A percentile compares a stretch with the other conserved stretches of the same genome.
These are phyloP conservation scores for Fraxinus latifolia DNA, from an alignment of 305 asterid genomes.

Conservation along the genomic window DNA sequence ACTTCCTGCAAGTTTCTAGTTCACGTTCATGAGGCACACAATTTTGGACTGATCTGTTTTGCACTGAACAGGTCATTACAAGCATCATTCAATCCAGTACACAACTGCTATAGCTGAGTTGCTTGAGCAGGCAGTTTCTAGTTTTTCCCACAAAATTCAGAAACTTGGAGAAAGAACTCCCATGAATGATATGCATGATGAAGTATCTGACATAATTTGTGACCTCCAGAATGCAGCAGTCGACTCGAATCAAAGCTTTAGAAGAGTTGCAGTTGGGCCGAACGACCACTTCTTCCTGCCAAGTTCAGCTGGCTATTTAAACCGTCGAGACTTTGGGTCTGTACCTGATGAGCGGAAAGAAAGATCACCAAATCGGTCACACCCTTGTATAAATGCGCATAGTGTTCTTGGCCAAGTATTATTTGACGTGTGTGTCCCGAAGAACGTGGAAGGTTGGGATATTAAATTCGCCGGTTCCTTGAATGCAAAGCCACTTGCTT, in stretches of 20 bases:
- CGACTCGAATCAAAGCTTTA: slow-evolving; percentile 72
- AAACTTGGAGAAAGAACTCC: slow-evolving; percentile 52
- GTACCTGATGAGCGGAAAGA: slow-evolving; percentile 54
- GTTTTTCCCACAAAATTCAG: slow-evolving; percentile 55
- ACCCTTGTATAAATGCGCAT: slow-evolving; percentile 62
- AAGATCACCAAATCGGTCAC: slow-evolving; percentile 40
- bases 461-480: slow-evolving; percentile 64
- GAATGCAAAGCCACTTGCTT: slow-evolving; percentile 67
- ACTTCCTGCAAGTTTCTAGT: not conserved
- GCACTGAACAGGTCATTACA: slow-evolving; percentile 49
- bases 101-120: slow-evolving; percentile 52
- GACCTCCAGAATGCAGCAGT: slow-evolving; percentile 93
- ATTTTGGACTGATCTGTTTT: not conserved
- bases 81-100: slow-evolving; percentile 47
- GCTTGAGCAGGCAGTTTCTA: slow-evolving; percentile 57
- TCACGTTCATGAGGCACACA: not conserved
- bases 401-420: slow-evolving; percentile 79
- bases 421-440: slow-evolving; percentile 82
- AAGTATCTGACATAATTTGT: slow-evolving; percentile 61
- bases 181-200: slow-evolving; percentile 53
- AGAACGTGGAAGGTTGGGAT: slow-evolving; percentile 91
- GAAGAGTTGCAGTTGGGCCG: slow-evolving; percentile 75
- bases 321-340: slow-evolving; percentile 37
- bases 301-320: slow-evolving; percentile 54
- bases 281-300: slow-evolving; percentile 81